These are phyloP conservation scores for Syzygium aromaticum DNA, from an alignment of 345 rosid species.

Conservation along the genomic window DNA sequence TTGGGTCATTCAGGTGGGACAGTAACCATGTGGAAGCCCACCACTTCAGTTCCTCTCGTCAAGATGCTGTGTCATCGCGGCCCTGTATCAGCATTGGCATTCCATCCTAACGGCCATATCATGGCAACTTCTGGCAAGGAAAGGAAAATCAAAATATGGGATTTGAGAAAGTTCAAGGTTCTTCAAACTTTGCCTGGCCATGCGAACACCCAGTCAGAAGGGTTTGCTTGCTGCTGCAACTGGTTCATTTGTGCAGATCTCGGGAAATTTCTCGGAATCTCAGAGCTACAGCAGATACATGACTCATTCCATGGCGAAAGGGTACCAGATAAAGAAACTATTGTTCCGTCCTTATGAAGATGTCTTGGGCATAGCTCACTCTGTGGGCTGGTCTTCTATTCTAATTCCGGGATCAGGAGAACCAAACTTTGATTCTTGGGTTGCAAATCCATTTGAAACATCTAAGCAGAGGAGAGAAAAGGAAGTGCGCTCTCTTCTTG, in stretches of 20 bases:
- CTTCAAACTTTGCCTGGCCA: constrained; percentile 61
- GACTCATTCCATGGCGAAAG: constrained; percentile 69
- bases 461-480: constrained; percentile 83
- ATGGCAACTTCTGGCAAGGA: constrained; percentile 93
- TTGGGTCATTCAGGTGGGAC: constrained; percentile 82
- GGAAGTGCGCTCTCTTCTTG: constrained; percentile 74
- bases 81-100: constrained; percentile 79
- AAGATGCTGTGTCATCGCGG: constrained; percentile 83
- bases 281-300: constrained; percentile 59
- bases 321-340: constrained; percentile 72
- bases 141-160: constrained; percentile 81
- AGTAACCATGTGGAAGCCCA: constrained; percentile 95
- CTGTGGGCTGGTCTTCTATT: constrained; percentile 91
- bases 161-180: constrained; percentile 71
- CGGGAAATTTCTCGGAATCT: constrained; percentile 42
- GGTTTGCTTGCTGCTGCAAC: constrained; percentile 80
- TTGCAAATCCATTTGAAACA: constrained; percentile 89
- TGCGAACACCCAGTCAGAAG: constrained; percentile 73
- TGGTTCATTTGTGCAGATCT: constrained; percentile 57
- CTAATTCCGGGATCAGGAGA: constrained; percentile 91
- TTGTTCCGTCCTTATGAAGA: constrained; percentile 87
- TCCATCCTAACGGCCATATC: constrained; percentile 86
- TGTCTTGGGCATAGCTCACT: constrained; percentile 75
- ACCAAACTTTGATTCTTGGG: constrained; percentile 90
- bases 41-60: constrained; percentile 57